Evolutionary conservation across 1,284 basidiomycete species (phyloP).

Genomic region (Boletellus deceptivus): DNA sequence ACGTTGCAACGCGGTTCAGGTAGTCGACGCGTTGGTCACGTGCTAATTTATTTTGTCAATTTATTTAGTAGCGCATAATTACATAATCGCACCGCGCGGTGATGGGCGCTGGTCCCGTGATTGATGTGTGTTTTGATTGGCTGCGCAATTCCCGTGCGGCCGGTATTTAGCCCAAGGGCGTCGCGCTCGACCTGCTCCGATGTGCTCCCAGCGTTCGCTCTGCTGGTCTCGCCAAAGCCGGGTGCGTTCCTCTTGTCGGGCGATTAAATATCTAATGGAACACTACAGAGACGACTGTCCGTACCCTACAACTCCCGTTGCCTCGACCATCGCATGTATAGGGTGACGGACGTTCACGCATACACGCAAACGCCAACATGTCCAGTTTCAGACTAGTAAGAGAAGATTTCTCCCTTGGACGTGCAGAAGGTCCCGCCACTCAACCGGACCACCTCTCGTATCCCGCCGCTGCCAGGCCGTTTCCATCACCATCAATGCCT

Average conservation of each 20-base stretch:
- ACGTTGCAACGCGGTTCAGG: constrained; percentile 27
- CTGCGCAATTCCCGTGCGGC: constrained; percentile 33
- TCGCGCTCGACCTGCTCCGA: background rate
- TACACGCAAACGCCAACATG: constrained; percentile 3
- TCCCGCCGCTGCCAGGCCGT: constrained; percentile 67
- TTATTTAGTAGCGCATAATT: constrained; percentile 9
- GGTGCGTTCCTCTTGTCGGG: constrained; percentile 6
- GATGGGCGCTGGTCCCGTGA: constrained; percentile 21
- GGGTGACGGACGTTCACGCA: background rate
- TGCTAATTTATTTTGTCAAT: constrained; percentile 31
- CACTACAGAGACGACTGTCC: constrained; percentile 17
- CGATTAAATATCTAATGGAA: constrained; percentile 14
- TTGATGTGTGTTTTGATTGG: constrained; percentile 23
- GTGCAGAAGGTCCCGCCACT: constrained; percentile 57
- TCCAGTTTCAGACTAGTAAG: constrained; percentile 29
- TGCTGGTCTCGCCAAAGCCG: background rate
- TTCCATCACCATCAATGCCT: constrained; percentile 61
- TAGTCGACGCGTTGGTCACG: constrained; percentile 34
- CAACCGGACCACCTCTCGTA: constrained; percentile 48
- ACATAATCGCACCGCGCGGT: constrained; percentile 19
- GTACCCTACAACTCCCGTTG: constrained; percentile 14
- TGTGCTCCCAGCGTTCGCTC: too few species aligned
- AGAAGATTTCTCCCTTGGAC: constrained; percentile 33
- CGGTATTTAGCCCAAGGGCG: constrained; percentile 34
- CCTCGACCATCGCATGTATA: constrained; percentile 12